Evolutionary conservation across 148 eudicot species (phyloP).

Genomic region (Fagopyrum esculentum): DNA sequence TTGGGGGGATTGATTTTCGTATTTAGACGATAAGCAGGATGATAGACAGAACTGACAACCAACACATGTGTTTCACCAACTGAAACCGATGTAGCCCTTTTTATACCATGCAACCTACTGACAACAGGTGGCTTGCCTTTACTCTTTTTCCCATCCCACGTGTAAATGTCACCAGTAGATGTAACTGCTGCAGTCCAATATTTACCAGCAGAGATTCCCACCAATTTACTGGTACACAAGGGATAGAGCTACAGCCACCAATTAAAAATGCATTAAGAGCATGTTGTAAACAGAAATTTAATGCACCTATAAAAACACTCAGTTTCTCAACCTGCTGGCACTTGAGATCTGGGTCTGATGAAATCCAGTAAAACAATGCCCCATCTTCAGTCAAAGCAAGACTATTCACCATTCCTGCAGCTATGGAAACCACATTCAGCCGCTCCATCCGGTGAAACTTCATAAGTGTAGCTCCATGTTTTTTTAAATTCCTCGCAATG

Average conservation of each 20-base stretch:
- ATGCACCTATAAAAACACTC: background rate
- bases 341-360: slow-evolving; percentile 78
- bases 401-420: slow-evolving; percentile 92
- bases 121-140: slow-evolving; percentile 50
- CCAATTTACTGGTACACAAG: slow-evolving; percentile 55
- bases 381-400: slow-evolving; percentile 87
- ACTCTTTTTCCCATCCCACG: slow-evolving; percentile 79
- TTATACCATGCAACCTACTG: slow-evolving; percentile 70
- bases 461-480: slow-evolving; percentile 51
- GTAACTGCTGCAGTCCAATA: slow-evolving; percentile 85
- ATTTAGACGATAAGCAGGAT: slow-evolving; percentile 55
- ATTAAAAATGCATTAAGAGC: background rate
- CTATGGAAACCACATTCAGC: slow-evolving; percentile 69
- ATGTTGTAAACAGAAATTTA: background rate
- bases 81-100: slow-evolving; percentile 76
- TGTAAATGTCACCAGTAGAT: slow-evolving; percentile 71
- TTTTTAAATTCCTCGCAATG: slow-evolving; percentile 65
- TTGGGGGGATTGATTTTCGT: slow-evolving; percentile 24
- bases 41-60: slow-evolving; percentile 72
- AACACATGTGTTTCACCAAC: slow-evolving; percentile 94
- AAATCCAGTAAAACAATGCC: slow-evolving; percentile 82
- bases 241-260: slow-evolving; percentile 45
- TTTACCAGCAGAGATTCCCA: slow-evolving; percentile 78
- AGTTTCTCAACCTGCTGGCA: slow-evolving; percentile 68
- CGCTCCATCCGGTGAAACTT: slow-evolving; percentile 77